Percentiles rank a stretch among this genome's conserved stretches.
These are phyloP conservation scores for Penicillium sp. DNA, from an alignment of 2,329 filamentous ascomycete species.

Conservation along the genomic window DNA sequence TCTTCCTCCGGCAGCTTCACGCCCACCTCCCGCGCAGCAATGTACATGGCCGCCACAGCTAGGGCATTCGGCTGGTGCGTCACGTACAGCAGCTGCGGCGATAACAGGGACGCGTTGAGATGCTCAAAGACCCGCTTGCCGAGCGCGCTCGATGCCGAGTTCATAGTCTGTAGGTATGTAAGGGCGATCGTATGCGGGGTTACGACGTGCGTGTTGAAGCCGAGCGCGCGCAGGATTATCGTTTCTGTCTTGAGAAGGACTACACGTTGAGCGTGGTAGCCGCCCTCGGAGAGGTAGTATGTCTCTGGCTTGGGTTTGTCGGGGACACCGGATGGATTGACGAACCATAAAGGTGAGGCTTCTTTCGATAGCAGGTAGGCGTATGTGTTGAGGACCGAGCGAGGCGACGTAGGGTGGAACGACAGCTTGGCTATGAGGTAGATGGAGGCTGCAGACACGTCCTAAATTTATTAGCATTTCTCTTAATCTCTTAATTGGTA, in stretches of 20 bases:
- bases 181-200: conserved; percentile 82
- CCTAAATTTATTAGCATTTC: conserved; percentile 34
- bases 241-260: conserved; percentile 71
- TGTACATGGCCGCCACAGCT: conserved; percentile 84
- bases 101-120: conserved; percentile 81
- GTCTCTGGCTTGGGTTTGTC: conserved; percentile 43
- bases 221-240: conserved; percentile 68
- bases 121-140: conserved; percentile 67
- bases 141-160: conserved; percentile 59
- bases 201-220: conserved; percentile 79
- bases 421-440: conserved; percentile 83
- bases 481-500: background rate
- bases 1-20: conserved; percentile 76
- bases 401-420: conserved; percentile 67
- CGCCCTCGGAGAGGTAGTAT: conserved; percentile 70
- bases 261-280: conserved; percentile 62
- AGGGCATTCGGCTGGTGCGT: conserved; percentile 86
- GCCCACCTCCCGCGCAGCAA: conserved; percentile 72
- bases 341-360: conserved; percentile 51
- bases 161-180: conserved; percentile 88
- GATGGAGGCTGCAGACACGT: conserved; percentile 74
- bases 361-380: conserved; percentile 67
- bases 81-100: conserved; percentile 82
- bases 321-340: conserved; percentile 26
- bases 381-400: conserved; percentile 81